A percentile compares a stretch with the other conserved stretches of the same genome.
phyloP scores from a whole-genome alignment of 495 filamentous ascomycete species.

The Talaromyces borbonicus region DNA sequence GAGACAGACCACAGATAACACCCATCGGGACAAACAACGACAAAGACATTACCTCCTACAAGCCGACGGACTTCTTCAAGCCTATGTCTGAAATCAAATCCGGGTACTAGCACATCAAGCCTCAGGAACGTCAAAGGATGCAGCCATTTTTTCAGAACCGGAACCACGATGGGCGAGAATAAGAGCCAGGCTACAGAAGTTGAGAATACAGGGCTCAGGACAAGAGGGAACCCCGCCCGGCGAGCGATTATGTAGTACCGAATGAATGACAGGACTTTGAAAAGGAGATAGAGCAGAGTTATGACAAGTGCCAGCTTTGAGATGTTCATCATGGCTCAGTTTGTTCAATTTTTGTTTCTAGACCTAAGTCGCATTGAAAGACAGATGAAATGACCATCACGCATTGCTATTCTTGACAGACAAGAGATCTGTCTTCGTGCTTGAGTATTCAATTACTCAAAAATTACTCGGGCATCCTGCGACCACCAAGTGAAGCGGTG shows the following conservation, averaged over 20 bases:
- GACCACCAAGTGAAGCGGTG: too few relatives aligned
- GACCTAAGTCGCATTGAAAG: too few relatives aligned
- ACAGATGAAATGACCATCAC: too few relatives aligned
- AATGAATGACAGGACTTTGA: conserved; percentile 2
- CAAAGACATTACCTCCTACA: conserved; percentile 14
- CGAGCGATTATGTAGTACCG: conserved; percentile 37
- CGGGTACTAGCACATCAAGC: conserved; percentile 14
- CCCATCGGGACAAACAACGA: conserved; percentile 16
- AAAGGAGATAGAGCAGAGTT: not conserved
- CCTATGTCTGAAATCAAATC: conserved; percentile 22
- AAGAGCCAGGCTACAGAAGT: conserved; percentile 15
- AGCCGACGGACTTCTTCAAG: conserved; percentile 10
- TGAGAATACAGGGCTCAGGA: conserved; percentile 43
- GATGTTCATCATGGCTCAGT: too few relatives aligned
- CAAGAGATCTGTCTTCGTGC: too few relatives aligned
- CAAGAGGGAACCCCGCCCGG: conserved; percentile 54
- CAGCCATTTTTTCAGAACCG: conserved; percentile 12
- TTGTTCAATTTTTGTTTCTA: too few relatives aligned
- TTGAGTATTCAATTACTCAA: too few relatives aligned
- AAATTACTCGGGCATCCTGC: too few relatives aligned
- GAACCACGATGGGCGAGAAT: conserved; percentile 13
- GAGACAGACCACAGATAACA: conserved; percentile 16
- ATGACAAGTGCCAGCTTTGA: too few relatives aligned
- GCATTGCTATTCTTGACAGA: too few relatives aligned
- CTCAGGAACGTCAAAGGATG: conserved; percentile 13